Percentiles rank a stretch among this genome's conserved stretches.
Evolutionary conservation across 139 green algal species (phyloP).

Genomic region (Tetraselmis striata): DNA sequence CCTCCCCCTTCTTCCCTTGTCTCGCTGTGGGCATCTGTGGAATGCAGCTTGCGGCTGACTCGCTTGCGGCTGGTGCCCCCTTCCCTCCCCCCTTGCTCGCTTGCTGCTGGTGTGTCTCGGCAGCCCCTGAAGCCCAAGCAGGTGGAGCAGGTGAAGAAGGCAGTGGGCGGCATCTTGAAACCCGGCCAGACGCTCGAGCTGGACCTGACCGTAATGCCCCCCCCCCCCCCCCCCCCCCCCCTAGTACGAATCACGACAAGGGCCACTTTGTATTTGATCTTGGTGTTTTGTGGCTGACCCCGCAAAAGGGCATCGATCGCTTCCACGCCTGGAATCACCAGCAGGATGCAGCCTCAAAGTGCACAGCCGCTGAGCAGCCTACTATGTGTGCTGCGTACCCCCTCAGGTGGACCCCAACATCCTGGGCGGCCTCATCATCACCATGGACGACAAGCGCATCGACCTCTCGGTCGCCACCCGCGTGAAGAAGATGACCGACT

Average conservation of each 20-base stretch:
- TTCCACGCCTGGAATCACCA: no score
- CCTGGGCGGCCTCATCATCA: conserved; percentile 65
- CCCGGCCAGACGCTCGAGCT: conserved; percentile 48
- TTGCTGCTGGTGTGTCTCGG: neutral
- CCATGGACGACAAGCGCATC: conserved; percentile 74
- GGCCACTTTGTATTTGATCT: conserved; percentile 9
- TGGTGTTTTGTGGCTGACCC: neutral
- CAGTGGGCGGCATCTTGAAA: conserved; percentile 43
- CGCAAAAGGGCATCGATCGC: neutral
- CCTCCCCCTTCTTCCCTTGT: no score
- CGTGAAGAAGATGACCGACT: conserved; percentile 39
- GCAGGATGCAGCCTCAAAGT: no score
- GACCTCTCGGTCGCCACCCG: conserved; percentile 59
- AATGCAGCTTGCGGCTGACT: no score
- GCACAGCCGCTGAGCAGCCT: conserved; percentile 1
- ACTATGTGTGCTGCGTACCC: no score
- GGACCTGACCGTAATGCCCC: conserved; percentile 31
- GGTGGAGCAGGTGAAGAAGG: conserved; percentile 43
- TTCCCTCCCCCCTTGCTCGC: no score
- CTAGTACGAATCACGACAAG: no score
- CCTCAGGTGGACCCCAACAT: conserved; percentile 68
- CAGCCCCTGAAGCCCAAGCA: conserved; percentile 37
- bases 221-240: no score
- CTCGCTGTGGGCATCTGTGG: no score
- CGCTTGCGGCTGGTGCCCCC: no score